A percentile compares a stretch with the other conserved stretches of the same genome.
Conservation (phyloP, 345 rosid genomes). For the Brassica nigra region DNA sequence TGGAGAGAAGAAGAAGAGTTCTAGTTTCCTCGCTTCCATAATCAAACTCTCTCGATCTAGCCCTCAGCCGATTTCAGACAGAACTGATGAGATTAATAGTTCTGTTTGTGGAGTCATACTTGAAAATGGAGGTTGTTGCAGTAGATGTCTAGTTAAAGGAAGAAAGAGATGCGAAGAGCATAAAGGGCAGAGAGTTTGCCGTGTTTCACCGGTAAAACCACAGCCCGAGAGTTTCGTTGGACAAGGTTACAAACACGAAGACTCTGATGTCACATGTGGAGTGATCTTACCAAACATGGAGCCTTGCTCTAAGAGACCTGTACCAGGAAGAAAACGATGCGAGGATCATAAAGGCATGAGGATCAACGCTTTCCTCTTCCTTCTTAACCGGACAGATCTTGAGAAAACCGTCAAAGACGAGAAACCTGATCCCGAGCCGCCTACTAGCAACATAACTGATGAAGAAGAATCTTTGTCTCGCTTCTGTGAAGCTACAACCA, state of each 20-base stretch:
- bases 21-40: conserved; percentile 42
- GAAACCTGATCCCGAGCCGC: not conserved
- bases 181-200: conserved; percentile 57
- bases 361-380: conserved; percentile 41
- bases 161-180: conserved; percentile 74
- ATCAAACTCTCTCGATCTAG: conserved; percentile 55
- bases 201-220: conserved; percentile 32
- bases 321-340: conserved; percentile 62
- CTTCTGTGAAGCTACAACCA: conserved; percentile 54
- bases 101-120: conserved; percentile 57
- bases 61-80: conserved; percentile 55
- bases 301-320: conserved; percentile 50
- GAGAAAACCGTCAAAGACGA: conserved; percentile 30
- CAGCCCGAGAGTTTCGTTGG: conserved; percentile 15
- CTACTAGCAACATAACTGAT: not conserved
- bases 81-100: not conserved
- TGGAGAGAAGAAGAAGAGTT: conserved; percentile 39
- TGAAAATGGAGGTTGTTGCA: conserved; percentile 54
- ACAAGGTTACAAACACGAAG: not conserved
- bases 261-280: conserved; percentile 46
- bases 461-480: not conserved
- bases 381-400: conserved; percentile 23
- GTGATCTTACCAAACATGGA: conserved; percentile 53
- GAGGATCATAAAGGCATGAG: conserved; percentile 71
- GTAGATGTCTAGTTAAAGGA: conserved; percentile 51